phyloP scores from a whole-genome alignment of 257 asterid genomes.

The Jaltomata sinuosa region DNA sequence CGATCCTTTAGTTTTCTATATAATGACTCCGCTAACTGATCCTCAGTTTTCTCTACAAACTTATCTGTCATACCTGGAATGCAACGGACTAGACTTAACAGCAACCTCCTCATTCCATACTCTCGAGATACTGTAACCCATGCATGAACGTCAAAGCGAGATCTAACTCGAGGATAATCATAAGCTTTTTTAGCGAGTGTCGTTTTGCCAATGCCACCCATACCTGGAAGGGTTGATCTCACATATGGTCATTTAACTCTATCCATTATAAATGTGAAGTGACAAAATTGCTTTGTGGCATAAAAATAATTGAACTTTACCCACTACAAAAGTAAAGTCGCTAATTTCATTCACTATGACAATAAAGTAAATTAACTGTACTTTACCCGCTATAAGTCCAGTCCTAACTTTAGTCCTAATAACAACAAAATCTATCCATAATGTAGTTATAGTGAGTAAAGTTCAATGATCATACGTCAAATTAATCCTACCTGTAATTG shows the following conservation, averaged over 20 bases:
- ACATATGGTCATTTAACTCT: neutral
- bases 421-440: neutral
- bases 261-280: neutral
- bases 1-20: constrained; percentile 18
- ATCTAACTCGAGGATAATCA: constrained; percentile 14
- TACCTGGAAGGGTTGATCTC: neutral
- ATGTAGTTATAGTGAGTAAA: neutral
- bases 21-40: constrained; percentile 14
- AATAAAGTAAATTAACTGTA: neutral
- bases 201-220: constrained; percentile 17
- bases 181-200: constrained; percentile 20
- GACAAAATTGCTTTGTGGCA: neutral
- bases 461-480: neutral
- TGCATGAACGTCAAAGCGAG: constrained; percentile 21
- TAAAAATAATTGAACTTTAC: neutral
- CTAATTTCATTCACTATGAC: neutral
- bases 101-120: constrained; percentile 5
- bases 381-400: no score
- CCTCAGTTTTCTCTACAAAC: constrained; percentile 6
- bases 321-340: neutral
- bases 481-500: neutral
- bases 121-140: constrained; percentile 27
- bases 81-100: constrained; percentile 13
- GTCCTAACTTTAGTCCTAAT: neutral
- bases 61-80: constrained; percentile 8